Conservation (phyloP, 768 basidiomycete species). For the Hericium coralloides region DNA sequence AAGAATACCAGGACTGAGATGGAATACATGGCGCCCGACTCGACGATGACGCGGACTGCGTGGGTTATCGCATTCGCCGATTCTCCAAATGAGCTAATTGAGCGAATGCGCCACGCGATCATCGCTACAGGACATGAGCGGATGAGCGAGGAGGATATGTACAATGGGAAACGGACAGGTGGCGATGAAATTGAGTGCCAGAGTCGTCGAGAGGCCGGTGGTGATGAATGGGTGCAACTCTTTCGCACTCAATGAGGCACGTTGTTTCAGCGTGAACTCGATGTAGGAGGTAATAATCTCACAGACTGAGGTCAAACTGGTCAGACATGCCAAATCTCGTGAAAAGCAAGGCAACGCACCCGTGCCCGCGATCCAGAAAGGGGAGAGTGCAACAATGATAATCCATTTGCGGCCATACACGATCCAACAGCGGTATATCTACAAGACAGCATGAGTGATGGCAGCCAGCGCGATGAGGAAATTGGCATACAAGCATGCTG, state of each 20-base stretch:
- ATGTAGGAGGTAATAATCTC: constrained; percentile 5
- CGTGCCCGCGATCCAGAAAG: constrained; percentile 16
- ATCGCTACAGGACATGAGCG: neutral
- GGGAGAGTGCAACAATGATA: constrained; percentile 9
- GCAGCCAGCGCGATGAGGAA: neutral
- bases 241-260: neutral
- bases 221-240: neutral
- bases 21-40: constrained; percentile 23
- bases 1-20: constrained; percentile 15
- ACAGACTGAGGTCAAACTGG: constrained; percentile 1
- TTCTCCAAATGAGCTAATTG: neutral
- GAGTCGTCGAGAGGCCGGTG: neutral
- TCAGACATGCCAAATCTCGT: too few relatives aligned
- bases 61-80: too few relatives aligned
- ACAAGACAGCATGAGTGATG: neutral
- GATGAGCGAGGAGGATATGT: too few relatives aligned
- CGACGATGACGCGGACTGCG: constrained; percentile 13
- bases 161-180: neutral
- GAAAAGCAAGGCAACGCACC: constrained; percentile 3
- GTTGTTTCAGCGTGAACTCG: neutral
- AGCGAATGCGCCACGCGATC: neutral
- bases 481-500: constrained; percentile 27
- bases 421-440: constrained; percentile 19
- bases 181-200: neutral
- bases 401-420: constrained; percentile 15